Evolutionary conservation across 768 basidiomycete species (phyloP), one percentile per base, ranked within the genome.

Genomic region (Pisolithus orientalis): DNA sequence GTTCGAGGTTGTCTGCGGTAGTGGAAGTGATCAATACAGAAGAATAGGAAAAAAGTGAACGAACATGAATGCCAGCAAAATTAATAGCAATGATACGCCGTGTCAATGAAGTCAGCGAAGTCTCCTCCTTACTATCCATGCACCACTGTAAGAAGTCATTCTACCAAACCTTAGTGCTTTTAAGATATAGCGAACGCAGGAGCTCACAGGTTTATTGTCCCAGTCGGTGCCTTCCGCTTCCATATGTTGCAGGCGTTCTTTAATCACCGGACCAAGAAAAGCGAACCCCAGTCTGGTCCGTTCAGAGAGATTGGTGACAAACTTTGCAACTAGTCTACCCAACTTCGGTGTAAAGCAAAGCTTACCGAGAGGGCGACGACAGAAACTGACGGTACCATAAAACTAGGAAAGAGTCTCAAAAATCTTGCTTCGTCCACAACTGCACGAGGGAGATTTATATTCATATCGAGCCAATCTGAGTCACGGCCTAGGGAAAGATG

Each of bases 61-160:
- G 50, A 14, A 67, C 67, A 44, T 60, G 57, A n/a, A 66, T 44
- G 0, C 27, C 7, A 14, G 17, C 44, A 6, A 44, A 14, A 25
- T 49, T 49, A 38, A 40, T 13, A 16, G 32, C 40, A 11, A 49
- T 14, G 4, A 49, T 49, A 17, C 48, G 32, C 34, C 39, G 48
- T 8, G 38, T 49, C 31, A 47, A 14, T 21, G 13, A 27, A 27
- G 14, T 13, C 4, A 14, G 14, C 5, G 27, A 25, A 3, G 44
- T 28, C 28, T 44, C 44, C 13, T 21, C 13, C 25, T 11, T 11
- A 11, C 6, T 16, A 44, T 29, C 44, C 25, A 44, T 5, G 17
- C 44, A 44, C 44, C 44, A 44, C 42, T 45, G 44, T 28, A 45
- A 17, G 44, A 45, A 45, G 25, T 45, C 44, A 28, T 45, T 27